phyloP scores from a whole-genome alignment of 371 early-diverging fungal species.

The Mucor irregularis region DNA sequence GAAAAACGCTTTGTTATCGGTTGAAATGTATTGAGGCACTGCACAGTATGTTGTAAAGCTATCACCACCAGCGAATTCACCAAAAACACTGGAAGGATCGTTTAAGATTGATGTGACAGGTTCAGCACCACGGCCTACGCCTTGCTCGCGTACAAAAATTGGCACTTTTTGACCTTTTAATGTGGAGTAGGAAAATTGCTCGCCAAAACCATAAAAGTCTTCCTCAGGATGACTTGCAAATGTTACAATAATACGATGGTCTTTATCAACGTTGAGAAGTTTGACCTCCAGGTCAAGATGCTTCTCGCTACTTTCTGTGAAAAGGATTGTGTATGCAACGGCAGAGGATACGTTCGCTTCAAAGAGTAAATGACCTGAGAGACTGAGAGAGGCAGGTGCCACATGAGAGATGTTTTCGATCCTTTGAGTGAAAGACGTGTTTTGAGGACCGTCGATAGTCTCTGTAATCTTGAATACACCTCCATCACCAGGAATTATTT shows the following conservation, averaged over 20 bases:
- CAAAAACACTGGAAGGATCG: slow-evolving; percentile 24
- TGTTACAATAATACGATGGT: slow-evolving; percentile 20
- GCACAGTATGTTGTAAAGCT: slow-evolving; percentile 35
- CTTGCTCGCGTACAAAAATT: slow-evolving; percentile 39
- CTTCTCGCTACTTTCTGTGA: slow-evolving; percentile 10
- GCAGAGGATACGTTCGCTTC: too few relatives aligned
- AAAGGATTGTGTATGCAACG: slow-evolving; percentile 12
- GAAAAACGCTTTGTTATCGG: slow-evolving; percentile 37
- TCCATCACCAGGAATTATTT: slow-evolving; percentile 18
- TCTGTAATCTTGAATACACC: slow-evolving; percentile 33
- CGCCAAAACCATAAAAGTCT: slow-evolving; percentile 51
- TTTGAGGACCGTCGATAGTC: slow-evolving; percentile 14
- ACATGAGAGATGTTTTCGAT: slow-evolving; percentile 21
- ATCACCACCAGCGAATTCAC: slow-evolving; percentile 29
- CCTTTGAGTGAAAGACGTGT: slow-evolving; percentile 29
- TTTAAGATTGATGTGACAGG: slow-evolving; percentile 32
- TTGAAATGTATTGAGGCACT: slow-evolving; percentile 46
- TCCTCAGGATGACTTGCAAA: slow-evolving; percentile 27
- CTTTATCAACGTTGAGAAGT: too few relatives aligned
- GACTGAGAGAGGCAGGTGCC: too few relatives aligned
- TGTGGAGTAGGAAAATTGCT: slow-evolving; percentile 32
- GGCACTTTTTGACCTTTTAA: slow-evolving; percentile 51
- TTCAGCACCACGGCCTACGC: slow-evolving; percentile 36
- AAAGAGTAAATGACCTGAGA: too few relatives aligned
- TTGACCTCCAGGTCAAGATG: slow-evolving; percentile 10